Evolutionary conservation across 208 protist species (phyloP).

Genomic region (Trypanosoma boissoni): DNA sequence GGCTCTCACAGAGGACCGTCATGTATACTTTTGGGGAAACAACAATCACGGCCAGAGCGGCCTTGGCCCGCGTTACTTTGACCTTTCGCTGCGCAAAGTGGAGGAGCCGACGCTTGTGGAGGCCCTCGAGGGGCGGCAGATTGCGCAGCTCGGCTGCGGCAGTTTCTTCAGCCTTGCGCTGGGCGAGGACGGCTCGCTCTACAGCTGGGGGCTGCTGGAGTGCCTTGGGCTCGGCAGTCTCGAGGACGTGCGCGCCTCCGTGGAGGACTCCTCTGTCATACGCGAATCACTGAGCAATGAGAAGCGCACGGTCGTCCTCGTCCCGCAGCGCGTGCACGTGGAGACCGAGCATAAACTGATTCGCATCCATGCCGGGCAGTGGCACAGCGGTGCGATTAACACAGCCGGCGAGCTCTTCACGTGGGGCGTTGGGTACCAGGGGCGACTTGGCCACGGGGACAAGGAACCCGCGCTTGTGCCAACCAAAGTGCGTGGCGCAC

Average conservation of each 20-base stretch:
- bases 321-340: slow-evolving; percentile 64
- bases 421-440: slow-evolving; percentile 87
- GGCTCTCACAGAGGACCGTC: slow-evolving; percentile 61
- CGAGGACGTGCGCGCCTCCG: slow-evolving; percentile 49
- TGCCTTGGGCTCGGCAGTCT: slow-evolving; percentile 68
- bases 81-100: slow-evolving; percentile 54
- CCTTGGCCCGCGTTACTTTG: slow-evolving; percentile 59
- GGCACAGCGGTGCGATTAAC: slow-evolving; percentile 85
- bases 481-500: slow-evolving; percentile 55
- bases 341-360: slow-evolving; percentile 37
- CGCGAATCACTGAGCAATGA: slow-evolving; percentile 80
- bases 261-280: slow-evolving; percentile 27
- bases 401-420: slow-evolving; percentile 75
- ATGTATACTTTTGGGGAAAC: slow-evolving; percentile 90
- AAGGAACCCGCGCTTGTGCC: slow-evolving; percentile 63
- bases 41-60: slow-evolving; percentile 90
- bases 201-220: slow-evolving; percentile 85
- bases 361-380: slow-evolving; percentile 81
- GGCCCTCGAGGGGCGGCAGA: slow-evolving; percentile 56
- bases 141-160: slow-evolving; percentile 80
- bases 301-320: slow-evolving; percentile 68
- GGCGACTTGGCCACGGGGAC: slow-evolving; percentile 73
- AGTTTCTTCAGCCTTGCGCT: slow-evolving; percentile 85
- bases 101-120: slow-evolving; percentile 63
- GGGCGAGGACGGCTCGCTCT: slow-evolving; percentile 56